A percentile compares a stretch with the other conserved stretches of the same genome.
Evolutionary conservation across 441 rosid species (phyloP).

Genomic region (Omphalea diandra): DNA sequence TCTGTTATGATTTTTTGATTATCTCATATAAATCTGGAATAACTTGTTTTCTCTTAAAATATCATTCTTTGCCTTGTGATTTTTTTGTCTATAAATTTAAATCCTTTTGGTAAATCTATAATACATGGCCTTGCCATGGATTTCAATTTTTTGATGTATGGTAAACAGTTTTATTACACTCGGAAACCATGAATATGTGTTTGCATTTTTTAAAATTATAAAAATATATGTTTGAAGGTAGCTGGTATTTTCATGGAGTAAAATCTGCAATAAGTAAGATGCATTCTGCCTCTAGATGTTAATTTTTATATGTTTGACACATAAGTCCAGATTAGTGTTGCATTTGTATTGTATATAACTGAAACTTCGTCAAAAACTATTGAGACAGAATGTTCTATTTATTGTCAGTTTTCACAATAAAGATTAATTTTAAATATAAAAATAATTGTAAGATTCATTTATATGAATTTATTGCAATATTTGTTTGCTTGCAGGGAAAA

Average conservation of each 20-base stretch:
- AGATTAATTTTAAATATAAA: no score
- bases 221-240: no score
- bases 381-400: neutral
- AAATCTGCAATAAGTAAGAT: neutral
- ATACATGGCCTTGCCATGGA: neutral
- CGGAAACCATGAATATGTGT: neutral
- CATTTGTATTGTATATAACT: neutral
- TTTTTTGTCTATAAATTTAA: neutral
- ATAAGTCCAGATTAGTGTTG: neutral
- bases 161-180: neutral
- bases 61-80: neutral
- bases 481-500: no score
- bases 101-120: neutral
- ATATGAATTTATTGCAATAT: no score
- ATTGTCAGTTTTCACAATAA: neutral
- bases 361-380: neutral
- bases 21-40: neutral
- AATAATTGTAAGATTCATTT: no score
- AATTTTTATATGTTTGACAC: neutral
- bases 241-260: no score
- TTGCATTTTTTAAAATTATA: no score
- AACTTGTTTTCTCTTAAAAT: neutral
- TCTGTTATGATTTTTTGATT: neutral
- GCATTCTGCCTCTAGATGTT: no score
- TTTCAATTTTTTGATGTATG: neutral